Percentiles rank a stretch among this genome's conserved stretches.
These are phyloP conservation scores for Ceratonia siliqua DNA, from an alignment of 306 rosid species.

Conservation along the genomic window DNA sequence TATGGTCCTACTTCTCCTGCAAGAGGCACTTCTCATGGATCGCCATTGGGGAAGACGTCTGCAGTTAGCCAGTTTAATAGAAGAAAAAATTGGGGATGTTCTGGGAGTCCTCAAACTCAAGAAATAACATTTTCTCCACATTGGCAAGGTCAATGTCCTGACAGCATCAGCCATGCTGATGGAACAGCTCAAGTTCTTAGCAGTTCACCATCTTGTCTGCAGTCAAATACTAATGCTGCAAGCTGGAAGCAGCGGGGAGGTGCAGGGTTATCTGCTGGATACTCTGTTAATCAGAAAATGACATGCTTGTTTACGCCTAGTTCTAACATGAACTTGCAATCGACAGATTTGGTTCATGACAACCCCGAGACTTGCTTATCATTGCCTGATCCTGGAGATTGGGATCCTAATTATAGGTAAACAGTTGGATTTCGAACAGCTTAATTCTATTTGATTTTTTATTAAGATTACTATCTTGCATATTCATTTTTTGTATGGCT, in stretches of 20 bases:
- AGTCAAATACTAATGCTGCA: constrained; percentile 56
- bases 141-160: constrained; percentile 74
- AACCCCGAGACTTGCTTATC: constrained; percentile 57
- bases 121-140: constrained; percentile 70
- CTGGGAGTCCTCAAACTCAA: constrained; percentile 78
- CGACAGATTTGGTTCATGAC: constrained; percentile 54
- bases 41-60: constrained; percentile 89
- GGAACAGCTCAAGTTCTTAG: constrained; percentile 69
- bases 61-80: constrained; percentile 84
- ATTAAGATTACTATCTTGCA: constrained; percentile 25
- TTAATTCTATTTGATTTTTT: constrained; percentile 1
- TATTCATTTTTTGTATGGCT: constrained; percentile 9
- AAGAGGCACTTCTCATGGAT: constrained; percentile 91
- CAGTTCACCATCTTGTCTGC: constrained; percentile 72
- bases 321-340: constrained; percentile 53
- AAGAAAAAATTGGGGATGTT: constrained; percentile 82
- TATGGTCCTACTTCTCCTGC: constrained; percentile 98
- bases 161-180: constrained; percentile 65
- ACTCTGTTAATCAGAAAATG: constrained; percentile 56
- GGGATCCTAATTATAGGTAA: constrained; percentile 99
- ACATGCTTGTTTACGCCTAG: constrained; percentile 51
- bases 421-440: constrained; percentile 23
- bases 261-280: constrained; percentile 53
- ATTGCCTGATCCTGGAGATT: constrained; percentile 94
- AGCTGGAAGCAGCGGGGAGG: constrained; percentile 81